These are phyloP conservation scores for Cetraspora pellucida DNA, from an alignment of 192 early-diverging fungal species.

Conservation along the genomic window DNA sequence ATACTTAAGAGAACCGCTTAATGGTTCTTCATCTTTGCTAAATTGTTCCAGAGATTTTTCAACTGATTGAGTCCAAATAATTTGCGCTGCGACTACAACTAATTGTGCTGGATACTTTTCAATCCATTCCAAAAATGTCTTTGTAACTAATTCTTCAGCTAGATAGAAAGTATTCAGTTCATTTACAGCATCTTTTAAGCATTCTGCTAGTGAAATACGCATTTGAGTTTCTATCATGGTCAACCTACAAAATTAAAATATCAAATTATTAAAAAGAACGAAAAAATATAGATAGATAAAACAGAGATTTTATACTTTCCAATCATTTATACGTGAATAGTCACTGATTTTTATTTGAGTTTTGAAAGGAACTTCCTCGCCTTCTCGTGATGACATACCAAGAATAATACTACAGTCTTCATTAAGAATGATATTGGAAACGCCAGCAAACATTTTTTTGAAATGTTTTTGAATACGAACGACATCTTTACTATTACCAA, in stretches of 20 bases:
- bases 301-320: constrained; percentile 45
- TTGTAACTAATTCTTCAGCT: constrained; percentile 53
- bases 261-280: background rate
- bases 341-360: constrained; percentile 77
- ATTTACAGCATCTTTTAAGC: constrained; percentile 70
- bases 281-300: background rate
- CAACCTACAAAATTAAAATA: constrained; percentile 40
- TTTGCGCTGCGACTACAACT: constrained; percentile 88
- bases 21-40: constrained; percentile 43
- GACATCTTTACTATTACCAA: constrained; percentile 97
- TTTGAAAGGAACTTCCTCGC: constrained; percentile 84
- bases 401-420: constrained; percentile 76
- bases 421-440: constrained; percentile 77
- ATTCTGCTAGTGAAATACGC: constrained; percentile 79
- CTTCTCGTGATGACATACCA: constrained; percentile 92
- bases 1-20: constrained; percentile 59
- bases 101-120: constrained; percentile 91
- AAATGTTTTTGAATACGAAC: constrained; percentile 96
- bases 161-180: constrained; percentile 68
- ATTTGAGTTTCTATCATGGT: constrained; percentile 92
- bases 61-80: constrained; percentile 86
- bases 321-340: constrained; percentile 94
- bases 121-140: constrained; percentile 79
- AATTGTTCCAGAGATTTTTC: constrained; percentile 66
- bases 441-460: constrained; percentile 99